Percentiles rank a stretch among this genome's conserved stretches.
Evolutionary conservation across 2,329 filamentous ascomycete species (phyloP).

Genomic region (Neoarthrinium moseri): DNA sequence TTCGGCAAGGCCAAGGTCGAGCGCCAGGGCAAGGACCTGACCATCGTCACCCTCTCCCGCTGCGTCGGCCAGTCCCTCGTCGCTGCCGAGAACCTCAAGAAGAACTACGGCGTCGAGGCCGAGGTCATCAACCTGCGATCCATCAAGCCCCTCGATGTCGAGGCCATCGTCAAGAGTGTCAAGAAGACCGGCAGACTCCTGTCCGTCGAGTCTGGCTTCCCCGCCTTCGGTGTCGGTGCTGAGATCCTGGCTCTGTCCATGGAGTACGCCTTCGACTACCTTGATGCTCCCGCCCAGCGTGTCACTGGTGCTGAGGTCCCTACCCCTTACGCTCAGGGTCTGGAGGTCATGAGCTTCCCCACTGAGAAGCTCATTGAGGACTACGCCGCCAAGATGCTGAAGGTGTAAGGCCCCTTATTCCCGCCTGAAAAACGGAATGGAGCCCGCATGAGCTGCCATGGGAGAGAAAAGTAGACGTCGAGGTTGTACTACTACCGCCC

Average conservation of each 20-base stretch:
- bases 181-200: constrained; percentile 97
- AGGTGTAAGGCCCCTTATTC: constrained; percentile 21
- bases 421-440: neutral
- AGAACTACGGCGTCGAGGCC: constrained; percentile 92
- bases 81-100: constrained; percentile 88
- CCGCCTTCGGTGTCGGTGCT: constrained; percentile 86
- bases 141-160: constrained; percentile 93
- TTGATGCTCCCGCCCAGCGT: constrained; percentile 88
- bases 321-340: constrained; percentile 87
- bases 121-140: constrained; percentile 99
- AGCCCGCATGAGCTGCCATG: neutral
- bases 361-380: constrained; percentile 83
- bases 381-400: constrained; percentile 84
- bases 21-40: constrained; percentile 91
- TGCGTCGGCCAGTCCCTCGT: constrained; percentile 89
- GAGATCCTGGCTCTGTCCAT: constrained; percentile 93
- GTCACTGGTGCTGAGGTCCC: constrained; percentile 97
- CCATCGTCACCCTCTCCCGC: constrained; percentile 90
- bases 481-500: neutral
- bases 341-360: constrained; percentile 96
- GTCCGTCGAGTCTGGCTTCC: constrained; percentile 93
- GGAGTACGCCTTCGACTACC: constrained; percentile 98
- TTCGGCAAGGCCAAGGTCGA: constrained; percentile 99
- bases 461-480: neutral
- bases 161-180: constrained; percentile 92